A percentile compares a stretch with the other conserved stretches of the same genome.
Evolutionary conservation across 176 grass and related monocot species (phyloP).

Genomic region (Avena insularis): DNA sequence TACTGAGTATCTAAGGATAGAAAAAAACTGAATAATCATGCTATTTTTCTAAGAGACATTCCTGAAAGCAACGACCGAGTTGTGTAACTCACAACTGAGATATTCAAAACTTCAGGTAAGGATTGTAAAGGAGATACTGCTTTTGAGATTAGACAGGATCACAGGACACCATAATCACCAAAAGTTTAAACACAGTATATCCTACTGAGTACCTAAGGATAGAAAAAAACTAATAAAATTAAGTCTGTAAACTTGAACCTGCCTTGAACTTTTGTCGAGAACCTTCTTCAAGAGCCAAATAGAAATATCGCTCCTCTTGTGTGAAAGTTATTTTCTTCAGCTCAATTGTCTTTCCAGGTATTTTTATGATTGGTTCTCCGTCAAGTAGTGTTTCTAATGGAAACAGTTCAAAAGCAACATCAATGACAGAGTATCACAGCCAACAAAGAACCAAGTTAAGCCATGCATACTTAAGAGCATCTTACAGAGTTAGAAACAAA

Average conservation of each 20-base stretch:
- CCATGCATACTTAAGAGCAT: background rate
- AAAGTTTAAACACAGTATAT: constrained; percentile 6
- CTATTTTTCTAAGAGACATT: constrained; percentile 2
- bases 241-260: constrained; percentile 18
- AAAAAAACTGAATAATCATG: constrained; percentile 3
- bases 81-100: background rate
- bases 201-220: constrained; percentile 4
- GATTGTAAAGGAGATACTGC: background rate
- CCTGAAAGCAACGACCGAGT: background rate
- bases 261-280: constrained; percentile 91
- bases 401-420: constrained; percentile 40
- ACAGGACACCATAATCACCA: background rate
- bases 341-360: constrained; percentile 76
- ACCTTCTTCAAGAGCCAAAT: constrained; percentile 83
- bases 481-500: background rate
- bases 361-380: constrained; percentile 88
- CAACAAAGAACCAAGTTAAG: constrained; percentile 1
- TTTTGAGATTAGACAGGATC: background rate
- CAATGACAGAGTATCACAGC: constrained; percentile 30
- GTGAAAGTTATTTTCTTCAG: constrained; percentile 82
- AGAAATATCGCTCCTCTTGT: constrained; percentile 80
- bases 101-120: background rate
- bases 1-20: background rate
- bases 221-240: background rate
- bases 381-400: constrained; percentile 73